phyloP scores from a whole-genome alignment of 495 filamentous ascomycete species.

The Staphylotrichum longicolle region DNA sequence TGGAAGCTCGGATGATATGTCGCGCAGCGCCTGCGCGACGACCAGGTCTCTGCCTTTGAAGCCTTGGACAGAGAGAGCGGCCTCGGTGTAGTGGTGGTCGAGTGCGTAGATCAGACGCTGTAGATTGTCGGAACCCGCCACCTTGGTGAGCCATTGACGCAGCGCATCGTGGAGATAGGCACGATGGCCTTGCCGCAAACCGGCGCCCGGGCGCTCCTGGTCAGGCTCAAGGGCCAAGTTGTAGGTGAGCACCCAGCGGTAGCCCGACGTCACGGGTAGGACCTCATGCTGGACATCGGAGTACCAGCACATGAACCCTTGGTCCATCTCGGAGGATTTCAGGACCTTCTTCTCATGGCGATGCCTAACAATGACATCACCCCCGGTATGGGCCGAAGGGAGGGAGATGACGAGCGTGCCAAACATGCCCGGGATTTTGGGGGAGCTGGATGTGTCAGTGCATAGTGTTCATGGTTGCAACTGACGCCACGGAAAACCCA shows the following conservation, averaged over 20 bases:
- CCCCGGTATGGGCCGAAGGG: constrained; percentile 53
- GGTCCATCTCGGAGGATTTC: constrained; percentile 38
- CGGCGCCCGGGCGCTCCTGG: constrained; percentile 16
- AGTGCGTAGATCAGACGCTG: constrained; percentile 40
- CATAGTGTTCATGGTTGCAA: too few relatives aligned
- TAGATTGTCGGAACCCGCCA: background rate
- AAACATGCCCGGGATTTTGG: constrained; percentile 57
- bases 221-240: constrained; percentile 44
- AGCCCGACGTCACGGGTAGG: constrained; percentile 48
- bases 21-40: constrained; percentile 29
- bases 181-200: background rate
- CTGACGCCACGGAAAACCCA: constrained; percentile 14
- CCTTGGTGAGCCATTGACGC: constrained; percentile 22
- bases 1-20: constrained; percentile 34
- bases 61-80: constrained; percentile 35
- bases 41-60: constrained; percentile 45
- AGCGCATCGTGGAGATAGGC: constrained; percentile 27
- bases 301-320: constrained; percentile 50
- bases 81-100: constrained; percentile 50
- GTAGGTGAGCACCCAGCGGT: constrained; percentile 54
- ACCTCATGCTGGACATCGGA: constrained; percentile 56
- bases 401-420: constrained; percentile 32
- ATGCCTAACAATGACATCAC: constrained; percentile 48
- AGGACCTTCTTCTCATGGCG: constrained; percentile 37
- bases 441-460: constrained; percentile 26